Conservation (phyloP, 805 yeast species). For the Cyberlindnera saturnus region DNA sequence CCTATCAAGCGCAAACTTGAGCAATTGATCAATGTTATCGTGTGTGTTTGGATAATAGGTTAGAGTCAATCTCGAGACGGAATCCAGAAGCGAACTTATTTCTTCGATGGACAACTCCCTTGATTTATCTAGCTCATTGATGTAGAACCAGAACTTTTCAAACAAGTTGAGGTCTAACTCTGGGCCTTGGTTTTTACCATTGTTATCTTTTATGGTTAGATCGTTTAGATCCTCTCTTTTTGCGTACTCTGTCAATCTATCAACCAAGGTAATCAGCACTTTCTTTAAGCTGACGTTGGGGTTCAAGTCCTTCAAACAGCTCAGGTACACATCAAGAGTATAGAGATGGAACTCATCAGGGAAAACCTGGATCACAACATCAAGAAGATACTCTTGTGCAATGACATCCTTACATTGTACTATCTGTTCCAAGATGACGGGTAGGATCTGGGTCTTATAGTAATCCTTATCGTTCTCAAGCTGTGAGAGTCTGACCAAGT, state of each 20-base stretch:
- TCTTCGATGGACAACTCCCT: conserved; percentile 66
- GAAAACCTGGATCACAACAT: conserved; percentile 88
- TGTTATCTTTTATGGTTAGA: conserved; percentile 10
- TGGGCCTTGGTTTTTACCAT: conserved; percentile 6
- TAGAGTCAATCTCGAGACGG: conserved; percentile 59
- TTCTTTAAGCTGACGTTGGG: conserved; percentile 66
- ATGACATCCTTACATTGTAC: conserved; percentile 86
- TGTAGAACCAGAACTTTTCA: conserved; percentile 59
- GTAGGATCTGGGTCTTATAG: conserved; percentile 51
- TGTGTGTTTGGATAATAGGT: conserved; percentile 59
- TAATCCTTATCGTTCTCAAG: conserved; percentile 59
- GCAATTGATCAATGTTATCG: conserved; percentile 56
- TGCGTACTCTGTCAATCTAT: conserved; percentile 56
- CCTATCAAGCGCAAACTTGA: conserved; percentile 42
- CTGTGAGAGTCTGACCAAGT: conserved; percentile 83
- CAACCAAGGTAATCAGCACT: conserved; percentile 64
- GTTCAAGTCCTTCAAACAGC: conserved; percentile 58
- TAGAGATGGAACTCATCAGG: conserved; percentile 86
- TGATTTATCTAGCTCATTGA: conserved; percentile 44
- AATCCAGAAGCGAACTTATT: conserved; percentile 55
- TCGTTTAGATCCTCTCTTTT: conserved; percentile 29
- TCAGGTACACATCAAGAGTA: conserved; percentile 62
- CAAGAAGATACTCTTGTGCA: conserved; percentile 89
- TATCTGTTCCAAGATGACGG: conserved; percentile 80
- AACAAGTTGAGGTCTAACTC: conserved; percentile 37